phyloP scores from a whole-genome alignment of 2,329 filamentous ascomycete genomes.

The Immersiporthe knoxdaviesiana region DNA sequence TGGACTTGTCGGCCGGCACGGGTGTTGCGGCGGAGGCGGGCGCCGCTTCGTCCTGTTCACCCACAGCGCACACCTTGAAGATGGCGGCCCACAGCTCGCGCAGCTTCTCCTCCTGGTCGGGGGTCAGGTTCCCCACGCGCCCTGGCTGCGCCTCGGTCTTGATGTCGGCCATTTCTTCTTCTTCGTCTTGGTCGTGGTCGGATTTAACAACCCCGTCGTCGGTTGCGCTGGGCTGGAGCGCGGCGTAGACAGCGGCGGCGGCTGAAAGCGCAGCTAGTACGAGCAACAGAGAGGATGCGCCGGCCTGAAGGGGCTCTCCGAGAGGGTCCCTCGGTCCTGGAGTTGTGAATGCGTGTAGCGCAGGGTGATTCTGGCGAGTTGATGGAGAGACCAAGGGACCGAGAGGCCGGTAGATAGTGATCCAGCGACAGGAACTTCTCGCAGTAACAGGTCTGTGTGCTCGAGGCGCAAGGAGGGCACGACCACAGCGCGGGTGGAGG shows the following conservation, averaged over 20 bases:
- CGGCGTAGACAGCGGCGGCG: constrained; percentile 12
- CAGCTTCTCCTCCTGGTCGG: constrained; percentile 85
- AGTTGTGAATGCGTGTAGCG: background rate
- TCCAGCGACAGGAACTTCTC: constrained; percentile 2
- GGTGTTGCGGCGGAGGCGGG: constrained; percentile 39
- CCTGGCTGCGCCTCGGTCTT: constrained; percentile 60
- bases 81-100: constrained; percentile 82
- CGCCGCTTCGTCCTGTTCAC: constrained; percentile 38
- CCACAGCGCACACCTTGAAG: constrained; percentile 74
- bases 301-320: constrained; percentile 20
- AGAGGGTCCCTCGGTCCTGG: background rate
- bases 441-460: background rate
- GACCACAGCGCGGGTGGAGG: constrained; percentile 7
- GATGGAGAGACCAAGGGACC: background rate
- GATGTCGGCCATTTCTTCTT: constrained; percentile 31
- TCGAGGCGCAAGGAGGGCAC: constrained; percentile 16
- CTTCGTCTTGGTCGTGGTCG: constrained; percentile 17
- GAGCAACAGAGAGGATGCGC: constrained; percentile 18
- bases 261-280: constrained; percentile 18
- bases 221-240: background rate
- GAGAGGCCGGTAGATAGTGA: background rate
- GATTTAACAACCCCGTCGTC: background rate
- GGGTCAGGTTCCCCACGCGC: constrained; percentile 83
- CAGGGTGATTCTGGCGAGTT: background rate
- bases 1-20: constrained; percentile 35